Evolutionary conservation across 345 rosid species (phyloP).

Genomic region (Salix caprea): DNA sequence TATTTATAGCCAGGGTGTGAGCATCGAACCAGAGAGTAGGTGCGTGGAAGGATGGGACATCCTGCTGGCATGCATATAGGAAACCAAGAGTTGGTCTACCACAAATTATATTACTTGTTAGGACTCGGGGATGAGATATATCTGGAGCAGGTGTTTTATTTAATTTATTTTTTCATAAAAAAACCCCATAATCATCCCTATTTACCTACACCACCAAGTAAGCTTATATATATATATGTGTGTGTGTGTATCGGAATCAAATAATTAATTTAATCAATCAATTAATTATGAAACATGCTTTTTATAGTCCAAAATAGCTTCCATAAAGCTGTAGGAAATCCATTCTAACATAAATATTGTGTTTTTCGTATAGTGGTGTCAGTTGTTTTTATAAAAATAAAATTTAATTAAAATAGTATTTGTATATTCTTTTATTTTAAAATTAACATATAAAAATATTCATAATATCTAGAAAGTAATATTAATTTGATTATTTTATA

Average conservation of each 20-base stretch:
- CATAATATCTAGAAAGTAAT: too few species aligned
- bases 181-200: background rate
- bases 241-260: background rate
- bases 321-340: background rate
- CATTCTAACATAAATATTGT: background rate
- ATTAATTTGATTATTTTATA: too few species aligned
- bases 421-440: too few species aligned
- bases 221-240: too few species aligned
- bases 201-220: background rate
- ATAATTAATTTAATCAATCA: background rate
- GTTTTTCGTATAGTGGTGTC: too few species aligned
- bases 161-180: background rate
- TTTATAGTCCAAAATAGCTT: background rate
- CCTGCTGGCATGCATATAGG: background rate
- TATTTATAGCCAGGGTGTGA: conserved; percentile 18
- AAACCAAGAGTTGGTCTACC: background rate
- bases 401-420: too few species aligned
- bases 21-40: background rate
- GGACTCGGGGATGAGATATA: background rate
- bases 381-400: too few species aligned
- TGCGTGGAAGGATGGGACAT: background rate
- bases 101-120: background rate
- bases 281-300: background rate
- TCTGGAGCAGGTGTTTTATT: background rate
- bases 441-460: too few species aligned